phyloP scores from a whole-genome alignment of 2,329 filamentous ascomycete genomes.

The Fusarium hainanense region DNA sequence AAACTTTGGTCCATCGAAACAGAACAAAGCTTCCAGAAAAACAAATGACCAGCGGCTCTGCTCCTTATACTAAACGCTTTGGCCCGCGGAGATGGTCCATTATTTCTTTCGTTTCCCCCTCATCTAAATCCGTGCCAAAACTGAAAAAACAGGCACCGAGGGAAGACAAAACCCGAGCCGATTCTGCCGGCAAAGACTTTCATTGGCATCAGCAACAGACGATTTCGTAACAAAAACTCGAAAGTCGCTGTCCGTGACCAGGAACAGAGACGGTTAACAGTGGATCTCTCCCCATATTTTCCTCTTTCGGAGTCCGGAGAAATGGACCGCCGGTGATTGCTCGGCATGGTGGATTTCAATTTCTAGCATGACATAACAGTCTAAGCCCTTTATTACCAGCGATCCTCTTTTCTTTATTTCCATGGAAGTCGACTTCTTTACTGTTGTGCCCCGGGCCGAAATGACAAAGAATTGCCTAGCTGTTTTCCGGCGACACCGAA shows the following conservation, averaged over 20 bases:
- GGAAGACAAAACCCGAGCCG: background rate
- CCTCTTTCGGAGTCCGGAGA: constrained; percentile 15
- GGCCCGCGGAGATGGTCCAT: constrained; percentile 44
- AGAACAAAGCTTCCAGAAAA: background rate
- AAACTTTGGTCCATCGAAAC: background rate
- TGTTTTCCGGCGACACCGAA: background rate
- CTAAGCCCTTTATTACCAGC: background rate
- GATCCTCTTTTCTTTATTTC: background rate
- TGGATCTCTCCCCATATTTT: constrained; percentile 14
- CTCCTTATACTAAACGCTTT: constrained; percentile 12
- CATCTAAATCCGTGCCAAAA: background rate
- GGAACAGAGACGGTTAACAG: constrained; percentile 24
- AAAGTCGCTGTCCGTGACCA: constrained; percentile 1
- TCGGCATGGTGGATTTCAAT: constrained; percentile 18
- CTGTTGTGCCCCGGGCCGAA: background rate
- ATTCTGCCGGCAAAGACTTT: constrained; percentile 1
- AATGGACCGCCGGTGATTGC: constrained; percentile 19
- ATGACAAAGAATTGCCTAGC: background rate
- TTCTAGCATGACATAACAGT: constrained; percentile 27
- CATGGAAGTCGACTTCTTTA: background rate
- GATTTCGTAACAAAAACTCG: constrained; percentile 47
- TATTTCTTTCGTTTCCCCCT: background rate
- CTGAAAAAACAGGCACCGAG: background rate
- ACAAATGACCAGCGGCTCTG: background rate
- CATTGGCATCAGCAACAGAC: constrained; percentile 39